These are phyloP conservation scores for Pythium brachiatum DNA, from an alignment of 352 stramenopile genomes.

Conservation along the genomic window DNA sequence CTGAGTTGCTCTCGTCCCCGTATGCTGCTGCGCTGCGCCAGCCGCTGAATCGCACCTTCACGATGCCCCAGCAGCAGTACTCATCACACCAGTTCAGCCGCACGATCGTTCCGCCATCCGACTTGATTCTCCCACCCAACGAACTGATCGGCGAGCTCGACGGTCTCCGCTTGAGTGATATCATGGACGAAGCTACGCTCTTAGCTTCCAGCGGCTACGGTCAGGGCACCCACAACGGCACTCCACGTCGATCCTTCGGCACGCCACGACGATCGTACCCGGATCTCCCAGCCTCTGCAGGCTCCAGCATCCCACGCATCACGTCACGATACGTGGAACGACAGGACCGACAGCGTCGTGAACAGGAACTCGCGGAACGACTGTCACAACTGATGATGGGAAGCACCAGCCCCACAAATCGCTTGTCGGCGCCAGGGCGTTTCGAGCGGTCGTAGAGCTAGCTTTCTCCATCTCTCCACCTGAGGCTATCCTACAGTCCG, in stretches of 20 bases:
- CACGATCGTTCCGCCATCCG: not conserved
- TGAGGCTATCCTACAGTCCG: not conserved
- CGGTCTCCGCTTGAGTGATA: constrained; percentile 21
- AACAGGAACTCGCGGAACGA: constrained; percentile 16
- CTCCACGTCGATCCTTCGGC: constrained; percentile 18
- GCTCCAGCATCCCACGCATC: constrained; percentile 20
- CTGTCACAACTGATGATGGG: constrained; percentile 23
- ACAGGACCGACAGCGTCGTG: constrained; percentile 1
- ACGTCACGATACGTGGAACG: constrained; percentile 14
- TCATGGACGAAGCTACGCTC: constrained; percentile 17
- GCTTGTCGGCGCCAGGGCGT: constrained; percentile 23
- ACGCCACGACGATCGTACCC: constrained; percentile 21
- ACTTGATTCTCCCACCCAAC: constrained; percentile 8
- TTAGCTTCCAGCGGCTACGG: not conserved
- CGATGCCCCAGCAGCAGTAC: constrained; percentile 5
- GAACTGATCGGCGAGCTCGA: constrained; percentile 24
- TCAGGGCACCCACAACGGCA: not conserved
- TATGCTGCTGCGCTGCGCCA: constrained; percentile 26
- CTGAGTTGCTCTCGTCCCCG: constrained; percentile 25
- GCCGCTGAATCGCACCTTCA: constrained; percentile 25
- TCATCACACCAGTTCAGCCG: constrained; percentile 22
- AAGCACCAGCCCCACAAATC: constrained; percentile 21
- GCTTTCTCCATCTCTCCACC: not conserved
- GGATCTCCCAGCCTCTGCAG: constrained; percentile 13
- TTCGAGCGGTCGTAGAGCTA: constrained; percentile 23